Conservation (phyloP, 371 early-diverging fungal genomes). For the Mucor saturninus region DNA sequence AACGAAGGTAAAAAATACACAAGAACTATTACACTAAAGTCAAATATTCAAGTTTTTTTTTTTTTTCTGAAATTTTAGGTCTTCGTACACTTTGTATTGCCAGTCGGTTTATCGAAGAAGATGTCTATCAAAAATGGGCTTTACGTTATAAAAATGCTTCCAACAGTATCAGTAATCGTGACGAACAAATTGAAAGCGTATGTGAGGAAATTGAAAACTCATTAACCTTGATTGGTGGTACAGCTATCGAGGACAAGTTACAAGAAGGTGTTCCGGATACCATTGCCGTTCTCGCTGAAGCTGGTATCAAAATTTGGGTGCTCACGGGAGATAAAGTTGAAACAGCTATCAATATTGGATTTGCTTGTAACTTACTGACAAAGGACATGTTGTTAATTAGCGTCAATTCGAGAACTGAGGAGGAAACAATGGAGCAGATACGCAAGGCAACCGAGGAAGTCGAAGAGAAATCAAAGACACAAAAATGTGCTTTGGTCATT, state of each 20-base stretch:
- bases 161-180: constrained; percentile 81
- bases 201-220: constrained; percentile 85
- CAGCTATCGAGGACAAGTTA: constrained; percentile 92
- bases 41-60: neutral
- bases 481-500: constrained; percentile 80
- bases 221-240: constrained; percentile 77
- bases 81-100: constrained; percentile 91
- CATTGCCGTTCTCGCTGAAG: constrained; percentile 82
- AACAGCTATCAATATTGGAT: constrained; percentile 97
- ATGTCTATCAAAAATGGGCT: constrained; percentile 83
- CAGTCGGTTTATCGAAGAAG: constrained; percentile 73
- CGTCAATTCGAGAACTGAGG: constrained; percentile 68
- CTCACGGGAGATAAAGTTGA: constrained; percentile 99
- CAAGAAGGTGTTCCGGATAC: constrained; percentile 96
- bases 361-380: constrained; percentile 80
- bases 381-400: constrained; percentile 71
- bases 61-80: constrained; percentile 52
- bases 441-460: constrained; percentile 43
- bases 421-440: constrained; percentile 65
- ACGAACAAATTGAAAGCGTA: constrained; percentile 78
- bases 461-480: constrained; percentile 31
- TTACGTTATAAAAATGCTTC: constrained; percentile 78
- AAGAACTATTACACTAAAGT: neutral
- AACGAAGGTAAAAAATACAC: constrained; percentile 62
- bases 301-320: constrained; percentile 97